Evolutionary conservation across 1,139 yeast genomes (phyloP).

Genomic region (Suhomyces bokatorum): DNA sequence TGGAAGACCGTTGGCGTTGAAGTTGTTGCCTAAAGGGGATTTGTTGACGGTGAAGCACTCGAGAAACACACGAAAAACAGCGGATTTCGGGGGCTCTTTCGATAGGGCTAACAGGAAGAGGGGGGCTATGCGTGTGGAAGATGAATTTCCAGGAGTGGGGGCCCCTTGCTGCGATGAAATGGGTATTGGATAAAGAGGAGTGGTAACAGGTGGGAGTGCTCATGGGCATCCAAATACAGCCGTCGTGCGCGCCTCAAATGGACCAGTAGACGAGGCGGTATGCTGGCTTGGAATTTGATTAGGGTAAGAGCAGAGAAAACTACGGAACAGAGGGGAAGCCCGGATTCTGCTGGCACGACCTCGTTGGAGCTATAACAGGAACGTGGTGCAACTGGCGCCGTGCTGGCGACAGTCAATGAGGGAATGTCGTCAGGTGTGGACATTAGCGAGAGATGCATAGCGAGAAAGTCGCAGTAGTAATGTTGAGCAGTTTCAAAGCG

Average conservation of each 20-base stretch:
- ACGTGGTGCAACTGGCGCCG: too few relatives aligned
- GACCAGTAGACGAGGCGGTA: slow-evolving; percentile 5
- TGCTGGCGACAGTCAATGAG: too few relatives aligned
- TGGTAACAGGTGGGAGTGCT: slow-evolving; percentile 2
- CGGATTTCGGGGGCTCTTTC: background rate
- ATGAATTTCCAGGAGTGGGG: background rate
- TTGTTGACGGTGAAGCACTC: background rate
- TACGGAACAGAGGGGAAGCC: too few relatives aligned
- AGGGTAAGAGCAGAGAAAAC: too few relatives aligned
- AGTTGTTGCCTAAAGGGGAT: background rate
- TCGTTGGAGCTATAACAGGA: too few relatives aligned
- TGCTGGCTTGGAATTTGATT: background rate
- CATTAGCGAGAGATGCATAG: too few relatives aligned
- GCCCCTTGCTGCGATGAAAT: background rate
- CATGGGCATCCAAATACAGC: background rate
- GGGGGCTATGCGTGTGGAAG: too few relatives aligned
- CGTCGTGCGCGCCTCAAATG: slow-evolving; percentile 3
- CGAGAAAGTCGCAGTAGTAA: too few relatives aligned
- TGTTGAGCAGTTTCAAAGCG: too few relatives aligned
- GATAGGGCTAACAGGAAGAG: background rate
- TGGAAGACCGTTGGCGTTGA: background rate
- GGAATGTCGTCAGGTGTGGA: too few relatives aligned
- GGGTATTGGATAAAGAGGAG: background rate
- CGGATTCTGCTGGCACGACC: too few relatives aligned
- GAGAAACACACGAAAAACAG: background rate